A percentile compares a stretch with the other conserved stretches of the same genome.
These are phyloP conservation scores for Malus hybrid DNA, from an alignment of 331 rosid species.

Conservation along the genomic window DNA sequence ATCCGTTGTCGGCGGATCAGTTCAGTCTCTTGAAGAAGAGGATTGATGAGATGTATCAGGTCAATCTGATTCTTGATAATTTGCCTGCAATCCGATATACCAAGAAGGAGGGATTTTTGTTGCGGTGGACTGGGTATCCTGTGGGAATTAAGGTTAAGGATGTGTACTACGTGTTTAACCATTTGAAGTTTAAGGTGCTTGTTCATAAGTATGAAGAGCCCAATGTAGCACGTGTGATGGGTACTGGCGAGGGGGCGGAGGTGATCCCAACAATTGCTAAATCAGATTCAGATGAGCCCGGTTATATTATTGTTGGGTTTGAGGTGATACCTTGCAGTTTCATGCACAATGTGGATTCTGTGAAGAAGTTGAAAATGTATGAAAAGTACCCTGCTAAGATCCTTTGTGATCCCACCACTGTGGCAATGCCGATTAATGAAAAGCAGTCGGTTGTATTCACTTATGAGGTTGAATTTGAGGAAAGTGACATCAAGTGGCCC, in stretches of 20 bases:
- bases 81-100: slow-evolving; percentile 89
- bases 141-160: slow-evolving; percentile 87
- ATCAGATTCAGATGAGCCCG: slow-evolving; percentile 51
- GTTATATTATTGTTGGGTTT: slow-evolving; percentile 94
- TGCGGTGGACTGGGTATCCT: slow-evolving; percentile 92
- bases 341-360: slow-evolving; percentile 44
- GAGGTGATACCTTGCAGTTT: slow-evolving; percentile 87
- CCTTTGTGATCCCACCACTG: slow-evolving; percentile 69
- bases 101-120: slow-evolving; percentile 62
- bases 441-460: slow-evolving; percentile 68
- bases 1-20: slow-evolving; percentile 45
- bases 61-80: slow-evolving; percentile 55
- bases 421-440: slow-evolving; percentile 72
- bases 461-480: slow-evolving; percentile 78
- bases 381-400: slow-evolving; percentile 40
- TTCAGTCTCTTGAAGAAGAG: slow-evolving; percentile 75
- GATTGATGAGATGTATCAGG: slow-evolving; percentile 96
- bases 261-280: slow-evolving; percentile 58
- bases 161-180: slow-evolving; percentile 80
- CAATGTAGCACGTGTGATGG: slow-evolving; percentile 89
- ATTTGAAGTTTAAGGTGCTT: slow-evolving; percentile 80
- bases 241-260: slow-evolving; percentile 87
- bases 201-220: slow-evolving; percentile 85
- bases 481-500: slow-evolving; percentile 96
- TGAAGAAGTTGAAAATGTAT: slow-evolving; percentile 48